Evolutionary conservation across 2,329 filamentous ascomycete genomes (phyloP).

Genomic region (Amesomyces nigricolor): DNA sequence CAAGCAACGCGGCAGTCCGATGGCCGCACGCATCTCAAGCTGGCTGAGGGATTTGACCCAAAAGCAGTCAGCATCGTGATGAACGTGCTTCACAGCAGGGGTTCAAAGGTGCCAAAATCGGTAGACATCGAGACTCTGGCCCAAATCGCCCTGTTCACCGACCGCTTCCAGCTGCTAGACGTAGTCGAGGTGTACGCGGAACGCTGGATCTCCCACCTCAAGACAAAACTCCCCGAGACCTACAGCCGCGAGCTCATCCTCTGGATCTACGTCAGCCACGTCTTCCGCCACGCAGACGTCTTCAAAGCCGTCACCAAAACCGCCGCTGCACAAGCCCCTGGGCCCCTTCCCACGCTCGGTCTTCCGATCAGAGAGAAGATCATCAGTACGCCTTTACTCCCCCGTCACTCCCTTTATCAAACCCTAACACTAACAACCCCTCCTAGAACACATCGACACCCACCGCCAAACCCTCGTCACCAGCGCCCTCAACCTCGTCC

Average conservation of each 20-base stretch:
- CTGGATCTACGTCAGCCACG: conserved; percentile 31
- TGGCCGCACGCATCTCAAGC: conserved; percentile 29
- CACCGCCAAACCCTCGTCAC: conserved; percentile 27
- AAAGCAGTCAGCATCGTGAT: conserved; percentile 38
- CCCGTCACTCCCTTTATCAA: neutral
- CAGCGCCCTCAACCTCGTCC: conserved; percentile 23
- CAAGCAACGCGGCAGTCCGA: conserved; percentile 24
- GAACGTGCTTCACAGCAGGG: conserved; percentile 41
- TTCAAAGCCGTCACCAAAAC: conserved; percentile 28
- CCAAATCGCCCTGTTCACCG: conserved; percentile 40
- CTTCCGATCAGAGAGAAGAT: conserved; percentile 30
- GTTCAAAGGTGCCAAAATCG: conserved; percentile 34
- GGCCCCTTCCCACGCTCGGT: conserved; percentile 25
- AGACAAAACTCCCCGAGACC: conserved; percentile 12
- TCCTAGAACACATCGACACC: conserved; percentile 27
- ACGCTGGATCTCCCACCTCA: conserved; percentile 34
- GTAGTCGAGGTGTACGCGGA: conserved; percentile 38
- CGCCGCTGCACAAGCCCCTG: conserved; percentile 25
- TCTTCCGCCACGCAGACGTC: conserved; percentile 28
- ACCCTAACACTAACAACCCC: neutral
- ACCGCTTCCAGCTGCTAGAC: conserved; percentile 39
- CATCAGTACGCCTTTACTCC: conserved; percentile 22
- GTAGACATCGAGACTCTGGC: conserved; percentile 38
- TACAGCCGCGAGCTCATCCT: conserved; percentile 26
- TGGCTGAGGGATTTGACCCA: conserved; percentile 31